Conservation (phyloP, 164 flowering plant genomes). For the Piper betle region DNA sequence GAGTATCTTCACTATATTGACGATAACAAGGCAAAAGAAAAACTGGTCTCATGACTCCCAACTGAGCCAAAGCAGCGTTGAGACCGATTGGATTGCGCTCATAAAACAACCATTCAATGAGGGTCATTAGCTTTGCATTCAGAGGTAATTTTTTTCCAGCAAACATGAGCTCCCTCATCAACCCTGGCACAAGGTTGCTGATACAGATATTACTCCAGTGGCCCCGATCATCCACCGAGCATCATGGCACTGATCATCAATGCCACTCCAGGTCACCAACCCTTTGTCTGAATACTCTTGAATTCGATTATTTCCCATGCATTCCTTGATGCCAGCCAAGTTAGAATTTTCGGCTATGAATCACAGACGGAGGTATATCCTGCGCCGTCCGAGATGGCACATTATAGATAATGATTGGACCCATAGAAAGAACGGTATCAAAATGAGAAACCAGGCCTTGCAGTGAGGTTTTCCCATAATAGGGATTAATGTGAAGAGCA, state of each 20-base stretch:
- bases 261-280: conserved; percentile 74
- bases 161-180: conserved; percentile 58
- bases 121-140: conserved; percentile 50
- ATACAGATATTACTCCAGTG: conserved; percentile 75
- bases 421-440: conserved; percentile 61
- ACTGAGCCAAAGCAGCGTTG: conserved; percentile 80
- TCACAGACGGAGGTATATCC: conserved; percentile 67
- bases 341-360: conserved; percentile 43
- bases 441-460: conserved; percentile 75
- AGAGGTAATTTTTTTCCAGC: conserved; percentile 44
- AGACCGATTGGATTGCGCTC: conserved; percentile 84
- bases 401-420: conserved; percentile 72
- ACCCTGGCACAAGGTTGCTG: conserved; percentile 67
- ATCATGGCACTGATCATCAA: conserved; percentile 81
- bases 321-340: conserved; percentile 80
- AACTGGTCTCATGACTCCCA: conserved; percentile 76
- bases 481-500: conserved; percentile 88
- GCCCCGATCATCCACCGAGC: conserved; percentile 73
- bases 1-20: conserved; percentile 53
- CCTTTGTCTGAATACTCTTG: conserved; percentile 46
- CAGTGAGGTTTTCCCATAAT: conserved; percentile 83
- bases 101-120: conserved; percentile 16
- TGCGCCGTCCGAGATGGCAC: conserved; percentile 79
- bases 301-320: conserved; percentile 59
- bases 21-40: conserved; percentile 77